Evolutionary conservation across 1,139 yeast species (phyloP).

Genomic region (Casaregolazyma lundiana): DNA sequence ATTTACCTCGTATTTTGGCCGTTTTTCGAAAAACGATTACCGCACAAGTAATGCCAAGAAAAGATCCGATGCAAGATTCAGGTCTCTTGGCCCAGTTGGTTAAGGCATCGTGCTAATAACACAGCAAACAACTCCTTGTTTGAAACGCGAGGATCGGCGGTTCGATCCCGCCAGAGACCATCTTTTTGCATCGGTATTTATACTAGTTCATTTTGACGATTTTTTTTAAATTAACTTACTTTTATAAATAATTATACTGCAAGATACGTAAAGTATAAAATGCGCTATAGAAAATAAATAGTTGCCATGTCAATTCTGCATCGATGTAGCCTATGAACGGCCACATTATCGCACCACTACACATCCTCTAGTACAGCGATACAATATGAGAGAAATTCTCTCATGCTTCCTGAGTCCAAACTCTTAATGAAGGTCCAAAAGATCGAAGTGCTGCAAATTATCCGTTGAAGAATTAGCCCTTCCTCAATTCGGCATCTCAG

Average conservation of each 20-base stretch:
- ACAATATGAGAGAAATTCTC: too few species aligned
- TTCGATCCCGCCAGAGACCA: slow-evolving; percentile 24
- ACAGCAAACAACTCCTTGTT: slow-evolving; percentile 14
- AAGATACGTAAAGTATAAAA: not conserved
- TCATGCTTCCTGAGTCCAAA: too few species aligned
- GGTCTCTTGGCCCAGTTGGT: slow-evolving; percentile 22
- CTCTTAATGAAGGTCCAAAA: too few species aligned
- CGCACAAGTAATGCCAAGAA: too few species aligned
- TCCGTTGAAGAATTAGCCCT: too few species aligned
- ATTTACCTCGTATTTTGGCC: too few species aligned
- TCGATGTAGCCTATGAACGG: too few species aligned
- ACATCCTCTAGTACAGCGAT: too few species aligned
- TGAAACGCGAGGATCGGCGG: slow-evolving; percentile 24
- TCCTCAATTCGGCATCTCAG: not conserved
- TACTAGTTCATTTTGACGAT: not conserved
- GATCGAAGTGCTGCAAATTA: too few species aligned
- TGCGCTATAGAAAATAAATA: not conserved
- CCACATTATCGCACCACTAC: too few species aligned
- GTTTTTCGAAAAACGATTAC: too few species aligned
- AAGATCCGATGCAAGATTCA: not conserved
- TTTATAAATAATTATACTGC: not conserved
- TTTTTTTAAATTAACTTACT: not conserved
- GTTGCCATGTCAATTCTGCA: too few species aligned
- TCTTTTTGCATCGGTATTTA: slow-evolving; percentile 7
- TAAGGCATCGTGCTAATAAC: slow-evolving; percentile 22